These are phyloP conservation scores for Phytopythium delawarense DNA, from an alignment of 352 stramenopile genomes.

Conservation along the genomic window DNA sequence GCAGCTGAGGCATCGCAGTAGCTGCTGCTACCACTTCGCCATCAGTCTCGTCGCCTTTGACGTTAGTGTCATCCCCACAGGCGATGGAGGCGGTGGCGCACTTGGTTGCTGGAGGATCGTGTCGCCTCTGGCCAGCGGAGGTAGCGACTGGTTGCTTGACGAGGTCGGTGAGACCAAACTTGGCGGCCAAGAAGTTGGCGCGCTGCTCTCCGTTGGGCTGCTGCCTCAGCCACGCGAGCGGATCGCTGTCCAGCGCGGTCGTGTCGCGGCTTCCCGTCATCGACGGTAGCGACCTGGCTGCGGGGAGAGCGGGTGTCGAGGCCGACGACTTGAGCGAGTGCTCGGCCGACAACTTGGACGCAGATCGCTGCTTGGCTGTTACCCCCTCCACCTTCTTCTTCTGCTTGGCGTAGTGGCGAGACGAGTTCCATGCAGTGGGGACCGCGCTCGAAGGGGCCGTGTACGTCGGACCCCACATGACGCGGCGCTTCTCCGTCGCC, in stretches of 20 bases:
- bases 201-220: constrained; percentile 49
- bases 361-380: constrained; percentile 12
- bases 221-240: constrained; percentile 54
- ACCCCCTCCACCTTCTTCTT: constrained; percentile 33
- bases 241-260: constrained; percentile 21
- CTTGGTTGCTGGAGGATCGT: not conserved
- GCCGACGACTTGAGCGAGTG: constrained; percentile 10
- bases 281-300: not conserved
- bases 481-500: constrained; percentile 29
- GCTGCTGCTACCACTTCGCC: not conserved
- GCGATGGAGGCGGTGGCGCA: not conserved
- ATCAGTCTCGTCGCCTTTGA: not conserved
- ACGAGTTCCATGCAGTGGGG: constrained; percentile 50
- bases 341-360: constrained; percentile 9
- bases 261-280: not conserved
- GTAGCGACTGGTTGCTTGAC: constrained; percentile 12
- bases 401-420: constrained; percentile 49
- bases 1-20: not conserved
- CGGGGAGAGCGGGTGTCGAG: constrained; percentile 15
- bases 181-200: constrained; percentile 39
- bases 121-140: not conserved
- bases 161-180: constrained; percentile 36
- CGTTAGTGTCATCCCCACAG: not conserved
- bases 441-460: constrained; percentile 29
- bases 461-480: constrained; percentile 46